Percentiles rank a stretch among this genome's conserved stretches.
phyloP scores from a whole-genome alignment of 2,329 filamentous ascomycete genomes.

The Colletotrichum gloeosporioides region DNA sequence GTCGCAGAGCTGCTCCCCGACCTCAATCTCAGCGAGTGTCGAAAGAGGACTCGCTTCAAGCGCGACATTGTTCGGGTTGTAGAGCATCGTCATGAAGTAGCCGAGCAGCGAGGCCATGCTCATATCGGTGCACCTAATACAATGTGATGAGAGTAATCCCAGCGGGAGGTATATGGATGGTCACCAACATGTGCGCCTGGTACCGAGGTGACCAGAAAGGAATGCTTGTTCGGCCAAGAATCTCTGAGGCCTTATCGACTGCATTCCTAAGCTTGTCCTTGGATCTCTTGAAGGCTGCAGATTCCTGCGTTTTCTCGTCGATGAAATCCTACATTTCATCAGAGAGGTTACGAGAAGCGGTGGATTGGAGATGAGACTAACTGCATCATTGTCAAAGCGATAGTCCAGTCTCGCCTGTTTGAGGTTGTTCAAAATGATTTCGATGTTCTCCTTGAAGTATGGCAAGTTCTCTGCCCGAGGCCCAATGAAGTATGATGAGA shows the following conservation, averaged over 20 bases:
- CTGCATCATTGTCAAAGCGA: conserved; percentile 39
- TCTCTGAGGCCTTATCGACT: conserved; percentile 36
- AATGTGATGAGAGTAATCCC: neutral
- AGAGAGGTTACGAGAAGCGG: neutral
- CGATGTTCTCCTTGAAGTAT: conserved; percentile 42
- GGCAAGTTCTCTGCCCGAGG: conserved; percentile 46
- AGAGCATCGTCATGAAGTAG: conserved; percentile 55
- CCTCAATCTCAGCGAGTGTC: conserved; percentile 47
- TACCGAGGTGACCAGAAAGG: conserved; percentile 54
- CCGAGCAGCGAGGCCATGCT: conserved; percentile 48
- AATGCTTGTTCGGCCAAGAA: conserved; percentile 47
- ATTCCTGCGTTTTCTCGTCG: conserved; percentile 36
- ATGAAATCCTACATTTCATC: conserved; percentile 35
- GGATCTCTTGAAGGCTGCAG: conserved; percentile 35
- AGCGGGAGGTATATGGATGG: neutral
- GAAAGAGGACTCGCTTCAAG: conserved; percentile 51
- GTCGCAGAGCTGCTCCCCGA: conserved; percentile 49
- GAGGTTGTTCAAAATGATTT: conserved; percentile 42
- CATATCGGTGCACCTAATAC: conserved; percentile 38
- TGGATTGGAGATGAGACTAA: conserved; percentile 18
- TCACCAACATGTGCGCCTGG: conserved; percentile 49
- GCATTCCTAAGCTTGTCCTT: conserved; percentile 38
- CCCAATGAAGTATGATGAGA: conserved; percentile 48
- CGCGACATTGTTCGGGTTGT: conserved; percentile 55
- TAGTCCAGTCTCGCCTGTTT: conserved; percentile 37